Percentiles rank a stretch among this genome's conserved stretches.
phyloP scores from a whole-genome alignment of 2,329 filamentous ascomycete species.

The Myriosclerotinia curreyana region DNA sequence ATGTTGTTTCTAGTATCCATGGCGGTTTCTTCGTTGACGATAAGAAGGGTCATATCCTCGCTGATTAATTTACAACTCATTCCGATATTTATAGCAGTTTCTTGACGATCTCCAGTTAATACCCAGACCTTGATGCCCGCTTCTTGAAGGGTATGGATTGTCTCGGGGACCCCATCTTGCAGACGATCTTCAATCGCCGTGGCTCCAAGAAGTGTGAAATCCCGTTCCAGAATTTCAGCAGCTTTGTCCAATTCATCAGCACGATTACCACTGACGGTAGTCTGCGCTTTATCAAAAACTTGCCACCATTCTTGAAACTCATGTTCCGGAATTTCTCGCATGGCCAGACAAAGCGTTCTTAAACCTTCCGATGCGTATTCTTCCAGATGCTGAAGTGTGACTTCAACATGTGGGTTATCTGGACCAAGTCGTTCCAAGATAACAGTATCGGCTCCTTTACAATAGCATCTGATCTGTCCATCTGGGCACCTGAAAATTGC shows the following conservation, averaged over 20 bases:
- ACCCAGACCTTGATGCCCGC: conserved; percentile 99
- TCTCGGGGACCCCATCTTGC: conserved; percentile 96
- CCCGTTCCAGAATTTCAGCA: conserved; percentile 89
- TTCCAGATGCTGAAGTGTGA: conserved; percentile 92
- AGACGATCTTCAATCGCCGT: conserved; percentile 97
- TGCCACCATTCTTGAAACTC: conserved; percentile 86
- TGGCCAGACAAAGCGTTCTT: conserved; percentile 88
- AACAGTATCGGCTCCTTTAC: conserved; percentile 96
- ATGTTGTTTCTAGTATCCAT: conserved; percentile 81
- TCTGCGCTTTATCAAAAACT: conserved; percentile 83
- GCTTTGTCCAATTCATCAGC: conserved; percentile 96
- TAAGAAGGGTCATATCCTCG: conserved; percentile 97
- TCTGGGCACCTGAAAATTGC: conserved; percentile 95
- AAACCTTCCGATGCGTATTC: conserved; percentile 97
- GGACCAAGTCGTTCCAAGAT: conserved; percentile 86
- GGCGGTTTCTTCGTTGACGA: conserved; percentile 86
- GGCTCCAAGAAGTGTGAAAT: conserved; percentile 86
- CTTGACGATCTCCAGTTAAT: conserved; percentile 92
- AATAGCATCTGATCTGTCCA: conserved; percentile 89
- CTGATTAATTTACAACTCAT: conserved; percentile 99
- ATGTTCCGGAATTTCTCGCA: conserved; percentile 86
- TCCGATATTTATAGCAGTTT: conserved; percentile 98
- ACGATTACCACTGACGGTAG: conserved; percentile 87
- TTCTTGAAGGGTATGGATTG: conserved; percentile 93
- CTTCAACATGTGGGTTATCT: conserved; percentile 81